Base-by-base conservation (phyloP, 306 rosid species). In the Elaeagnus macrophylla region DNA sequence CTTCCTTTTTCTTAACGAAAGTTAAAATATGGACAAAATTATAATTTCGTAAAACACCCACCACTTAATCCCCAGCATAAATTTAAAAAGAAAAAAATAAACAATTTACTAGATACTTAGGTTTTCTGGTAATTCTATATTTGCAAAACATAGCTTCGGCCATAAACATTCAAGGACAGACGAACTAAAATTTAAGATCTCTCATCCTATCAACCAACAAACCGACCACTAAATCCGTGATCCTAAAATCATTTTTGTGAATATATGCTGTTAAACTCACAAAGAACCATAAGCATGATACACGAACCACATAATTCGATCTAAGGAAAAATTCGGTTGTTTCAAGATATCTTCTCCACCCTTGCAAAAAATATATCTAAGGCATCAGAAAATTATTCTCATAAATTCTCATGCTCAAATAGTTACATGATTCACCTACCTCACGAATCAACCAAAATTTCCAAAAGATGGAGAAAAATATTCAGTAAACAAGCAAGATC, bases 301-400 rank as follows among this genome's bases (percentile, higher is more conserved):
- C 16, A 39, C 15, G 41, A 56, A 48, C 12, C 51, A 38, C 38
- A 60, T 46, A 8, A 56, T 41, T 35, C 40, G 36, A 16, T 57
- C 12, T 18, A 58, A 16, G 56, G 50, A 45, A 25, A 25, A 25
- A 25, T 25, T 25, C 49, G 5, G 17, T 45, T 13, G 6, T 45
- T 13, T 45, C 17, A 45, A 45, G 49, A 12, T 5, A 45, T 45
- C 49, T 0, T 5, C 9, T 12, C 17, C 2, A 12, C 17, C 17
- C 7, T 12, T 4, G 15, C 2, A 5, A 45, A 45, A 14, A 12
- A 12, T 17, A 45, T 13, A 45, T 13, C 49, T 5, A 6, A 45
- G 7, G 16, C 0, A 13, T 12, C n/a, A 45, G 15, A 17, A 45
- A 12, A 45, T 9, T 17, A 15, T 6, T 14, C 17, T 1, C 49